Evolutionary conservation across 2,329 filamentous ascomycete genomes (phyloP).

Genomic region (Xylariaceae sp.): DNA sequence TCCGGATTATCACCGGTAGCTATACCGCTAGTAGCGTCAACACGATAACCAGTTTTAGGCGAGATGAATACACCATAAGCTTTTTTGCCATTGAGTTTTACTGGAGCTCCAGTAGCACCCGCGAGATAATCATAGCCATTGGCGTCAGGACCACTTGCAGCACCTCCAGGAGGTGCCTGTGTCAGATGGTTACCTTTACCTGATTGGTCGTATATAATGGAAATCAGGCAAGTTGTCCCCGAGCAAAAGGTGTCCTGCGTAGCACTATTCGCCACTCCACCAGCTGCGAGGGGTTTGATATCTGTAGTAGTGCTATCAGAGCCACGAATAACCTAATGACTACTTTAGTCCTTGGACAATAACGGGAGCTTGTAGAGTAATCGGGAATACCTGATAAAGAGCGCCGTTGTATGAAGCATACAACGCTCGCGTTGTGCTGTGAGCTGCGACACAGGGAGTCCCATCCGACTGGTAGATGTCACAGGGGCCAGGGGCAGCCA

Average conservation of each 20-base stretch:
- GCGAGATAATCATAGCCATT: conserved; percentile 58
- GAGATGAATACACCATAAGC: conserved; percentile 61
- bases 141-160: conserved; percentile 47
- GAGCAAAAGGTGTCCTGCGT: conserved; percentile 58
- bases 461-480: conserved; percentile 56
- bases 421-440: conserved; percentile 60
- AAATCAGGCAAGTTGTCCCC: conserved; percentile 58
- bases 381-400: conserved; percentile 58
- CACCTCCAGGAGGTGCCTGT: conserved; percentile 55
- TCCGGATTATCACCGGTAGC: conserved; percentile 53
- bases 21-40: conserved; percentile 47
- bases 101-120: conserved; percentile 55
- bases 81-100: conserved; percentile 56
- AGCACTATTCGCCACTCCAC: conserved; percentile 58
- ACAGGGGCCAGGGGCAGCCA: conserved; percentile 49
- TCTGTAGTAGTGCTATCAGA: conserved; percentile 46
- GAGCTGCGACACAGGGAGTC: conserved; percentile 59
- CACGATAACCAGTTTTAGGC: conserved; percentile 60
- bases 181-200: conserved; percentile 58
- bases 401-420: conserved; percentile 49
- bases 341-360: neutral
- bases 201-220: conserved; percentile 63
- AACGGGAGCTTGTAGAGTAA: no score
- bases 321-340: conserved; percentile 33
- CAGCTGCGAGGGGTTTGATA: conserved; percentile 50